Conservation (phyloP, 192 early-diverging fungal species). For the Mortierella claussenii region DNA sequence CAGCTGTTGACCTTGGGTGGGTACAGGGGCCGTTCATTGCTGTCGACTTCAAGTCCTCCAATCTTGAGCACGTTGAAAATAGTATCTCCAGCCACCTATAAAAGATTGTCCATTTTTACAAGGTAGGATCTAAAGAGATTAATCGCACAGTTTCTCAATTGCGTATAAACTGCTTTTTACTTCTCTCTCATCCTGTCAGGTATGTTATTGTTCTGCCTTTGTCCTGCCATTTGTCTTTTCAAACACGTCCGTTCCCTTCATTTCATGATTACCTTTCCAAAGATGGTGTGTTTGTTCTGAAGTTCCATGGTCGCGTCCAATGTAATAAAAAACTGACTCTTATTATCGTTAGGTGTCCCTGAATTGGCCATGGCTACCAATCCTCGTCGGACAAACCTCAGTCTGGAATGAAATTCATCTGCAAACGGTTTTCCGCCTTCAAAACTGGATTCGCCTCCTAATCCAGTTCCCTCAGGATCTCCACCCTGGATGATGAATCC, state of each 20-base stretch:
- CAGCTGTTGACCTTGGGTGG: conserved; percentile 73
- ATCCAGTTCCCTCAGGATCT: conserved; percentile 89
- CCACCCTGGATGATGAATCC: conserved; percentile 95
- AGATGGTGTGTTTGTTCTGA: conserved; percentile 91
- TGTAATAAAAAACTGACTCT: conserved; percentile 96
- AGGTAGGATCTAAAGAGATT: no score
- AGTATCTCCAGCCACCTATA: conserved; percentile 88
- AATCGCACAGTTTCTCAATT: no score
- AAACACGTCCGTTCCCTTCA: neutral
- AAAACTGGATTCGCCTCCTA: conserved; percentile 91
- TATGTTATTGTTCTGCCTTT: neutral
- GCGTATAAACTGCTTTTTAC: no score
- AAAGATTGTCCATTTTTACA: no score
- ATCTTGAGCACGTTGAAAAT: conserved; percentile 92
- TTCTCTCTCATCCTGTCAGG: no score
- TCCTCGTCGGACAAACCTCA: conserved; percentile 90
- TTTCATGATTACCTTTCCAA: conserved; percentile 77
- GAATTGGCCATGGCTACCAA: conserved; percentile 92
- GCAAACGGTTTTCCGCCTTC: conserved; percentile 76
- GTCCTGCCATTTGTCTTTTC: neutral
- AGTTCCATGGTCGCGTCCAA: conserved; percentile 85
- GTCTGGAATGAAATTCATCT: conserved; percentile 92
- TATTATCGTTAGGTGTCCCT: conserved; percentile 77
- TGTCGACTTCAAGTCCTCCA: conserved; percentile 81
- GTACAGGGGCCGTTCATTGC: conserved; percentile 82